These are phyloP conservation scores for Capronia americana DNA, from an alignment of 2,329 filamentous ascomycete genomes.

Conservation along the genomic window DNA sequence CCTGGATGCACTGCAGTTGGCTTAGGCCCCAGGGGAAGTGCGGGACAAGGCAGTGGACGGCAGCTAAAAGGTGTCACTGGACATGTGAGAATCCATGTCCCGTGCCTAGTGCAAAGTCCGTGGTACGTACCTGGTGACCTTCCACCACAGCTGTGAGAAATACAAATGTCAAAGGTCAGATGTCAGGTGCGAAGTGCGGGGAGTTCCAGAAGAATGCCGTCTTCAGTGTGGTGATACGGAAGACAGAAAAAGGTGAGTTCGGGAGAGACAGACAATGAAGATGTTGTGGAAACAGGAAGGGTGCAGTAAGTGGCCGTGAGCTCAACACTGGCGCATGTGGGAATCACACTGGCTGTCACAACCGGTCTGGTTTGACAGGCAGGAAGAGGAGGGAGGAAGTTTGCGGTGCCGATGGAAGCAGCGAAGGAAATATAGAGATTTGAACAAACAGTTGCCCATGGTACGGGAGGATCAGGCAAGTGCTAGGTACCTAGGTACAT, in stretches of 20 bases:
- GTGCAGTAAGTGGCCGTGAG: not conserved
- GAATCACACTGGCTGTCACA: slow-evolving; percentile 5
- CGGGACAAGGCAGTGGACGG: slow-evolving; percentile 21
- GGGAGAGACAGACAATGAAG: slow-evolving; percentile 19
- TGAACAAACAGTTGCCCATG: not conserved
- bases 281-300: slow-evolving; percentile 6
- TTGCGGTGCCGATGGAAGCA: slow-evolving; percentile 10
- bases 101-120: slow-evolving; percentile 8
- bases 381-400: not conserved
- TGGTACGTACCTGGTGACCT: slow-evolving; percentile 13
- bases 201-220: not conserved
- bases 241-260: slow-evolving; percentile 3
- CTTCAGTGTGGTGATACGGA: slow-evolving; percentile 3
- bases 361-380: slow-evolving; percentile 10
- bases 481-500: slow-evolving; percentile 10
- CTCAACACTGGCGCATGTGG: not conserved
- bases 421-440: slow-evolving; percentile 14
- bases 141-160: slow-evolving; percentile 7
- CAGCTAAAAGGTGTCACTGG: slow-evolving; percentile 23
- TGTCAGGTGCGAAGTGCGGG: slow-evolving; percentile 22
- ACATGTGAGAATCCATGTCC: slow-evolving; percentile 17
- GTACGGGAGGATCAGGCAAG: not conserved
- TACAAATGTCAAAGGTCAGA: slow-evolving; percentile 22
- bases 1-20: slow-evolving; percentile 15
- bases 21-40: slow-evolving; percentile 20